Evolutionary conservation across 2,329 filamentous ascomycete species (phyloP).

Genomic region (Neofusicoccum ribis): DNA sequence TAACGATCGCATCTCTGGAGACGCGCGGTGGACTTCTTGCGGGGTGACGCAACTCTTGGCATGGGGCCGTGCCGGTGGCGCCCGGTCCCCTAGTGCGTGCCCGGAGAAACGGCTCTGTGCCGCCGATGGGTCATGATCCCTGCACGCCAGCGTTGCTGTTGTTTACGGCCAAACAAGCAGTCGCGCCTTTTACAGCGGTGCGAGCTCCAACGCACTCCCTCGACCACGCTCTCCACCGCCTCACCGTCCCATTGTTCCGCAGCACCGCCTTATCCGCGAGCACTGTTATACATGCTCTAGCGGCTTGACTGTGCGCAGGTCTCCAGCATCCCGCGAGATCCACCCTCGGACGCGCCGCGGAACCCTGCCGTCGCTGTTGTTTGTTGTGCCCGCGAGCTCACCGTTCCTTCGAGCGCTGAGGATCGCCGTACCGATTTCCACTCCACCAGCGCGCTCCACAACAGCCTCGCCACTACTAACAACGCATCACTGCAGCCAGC

Average conservation of each 20-base stretch:
- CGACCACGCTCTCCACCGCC: slow-evolving; percentile 20
- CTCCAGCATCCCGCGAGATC: slow-evolving; percentile 27
- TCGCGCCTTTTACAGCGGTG: slow-evolving; percentile 12
- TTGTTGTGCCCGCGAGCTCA: slow-evolving; percentile 13
- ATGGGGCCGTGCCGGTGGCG: neutral
- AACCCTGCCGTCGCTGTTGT: slow-evolving; percentile 9
- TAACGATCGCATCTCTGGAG: slow-evolving; percentile 5
- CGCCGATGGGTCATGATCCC: neutral
- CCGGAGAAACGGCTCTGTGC: too few relatives aligned
- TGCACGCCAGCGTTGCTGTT: neutral
- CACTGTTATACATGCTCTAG: slow-evolving; percentile 38
- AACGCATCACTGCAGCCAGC: slow-evolving; percentile 11
- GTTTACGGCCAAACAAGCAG: slow-evolving; percentile 6
- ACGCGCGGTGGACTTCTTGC: slow-evolving; percentile 2
- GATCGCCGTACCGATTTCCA: slow-evolving; percentile 12
- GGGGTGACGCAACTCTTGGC: neutral
- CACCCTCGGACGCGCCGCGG: slow-evolving; percentile 18
- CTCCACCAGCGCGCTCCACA: slow-evolving; percentile 8
- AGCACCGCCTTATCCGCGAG: slow-evolving; percentile 37
- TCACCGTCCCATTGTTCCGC: slow-evolving; percentile 39
- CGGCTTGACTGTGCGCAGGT: slow-evolving; percentile 22
- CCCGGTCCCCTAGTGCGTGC: neutral
- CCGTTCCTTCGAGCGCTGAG: slow-evolving; percentile 10
- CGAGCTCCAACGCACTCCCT: slow-evolving; percentile 21
- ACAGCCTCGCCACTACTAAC: slow-evolving; percentile 23